These are phyloP conservation scores for Pezicula neosporulosa DNA, from an alignment of 2,329 filamentous ascomycete genomes.

Conservation along the genomic window DNA sequence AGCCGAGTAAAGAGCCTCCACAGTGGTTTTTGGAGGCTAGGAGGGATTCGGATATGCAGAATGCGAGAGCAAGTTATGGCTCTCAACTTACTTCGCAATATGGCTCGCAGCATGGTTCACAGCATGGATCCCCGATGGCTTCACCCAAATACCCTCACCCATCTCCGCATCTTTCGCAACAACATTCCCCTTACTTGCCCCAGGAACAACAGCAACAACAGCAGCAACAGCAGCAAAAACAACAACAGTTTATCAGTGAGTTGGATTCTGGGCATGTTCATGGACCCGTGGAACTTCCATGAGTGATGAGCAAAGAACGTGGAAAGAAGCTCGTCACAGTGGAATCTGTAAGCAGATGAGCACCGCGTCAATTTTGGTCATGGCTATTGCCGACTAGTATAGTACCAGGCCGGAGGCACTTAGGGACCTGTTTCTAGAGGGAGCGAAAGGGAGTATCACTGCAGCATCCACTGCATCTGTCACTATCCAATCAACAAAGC, in stretches of 20 bases:
- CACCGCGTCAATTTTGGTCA: too few species aligned
- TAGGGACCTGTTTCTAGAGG: too few species aligned
- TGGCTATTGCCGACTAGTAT: too few species aligned
- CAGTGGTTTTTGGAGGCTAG: conserved; percentile 1
- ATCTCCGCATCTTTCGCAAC: background rate
- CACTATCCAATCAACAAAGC: too few species aligned
- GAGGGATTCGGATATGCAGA: background rate
- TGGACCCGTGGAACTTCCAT: too few species aligned
- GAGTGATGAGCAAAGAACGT: too few species aligned
- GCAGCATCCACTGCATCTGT: too few species aligned
- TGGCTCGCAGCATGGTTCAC: too few species aligned
- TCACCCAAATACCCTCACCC: background rate
- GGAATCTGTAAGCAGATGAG: too few species aligned
- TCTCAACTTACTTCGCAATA: background rate
- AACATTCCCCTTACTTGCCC: background rate
- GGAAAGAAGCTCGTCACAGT: too few species aligned
- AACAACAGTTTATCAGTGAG: background rate
- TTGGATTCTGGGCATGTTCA: background rate
- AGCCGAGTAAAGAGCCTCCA: background rate
- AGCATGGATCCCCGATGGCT: background rate
- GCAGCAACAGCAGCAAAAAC: background rate
- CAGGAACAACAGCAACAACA: background rate
- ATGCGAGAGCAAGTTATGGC: background rate
- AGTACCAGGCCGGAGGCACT: too few species aligned
- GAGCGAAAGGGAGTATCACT: too few species aligned